Base-by-base conservation (phyloP, 805 yeast genomes). In the Barnettozyma pratensis region DNA sequence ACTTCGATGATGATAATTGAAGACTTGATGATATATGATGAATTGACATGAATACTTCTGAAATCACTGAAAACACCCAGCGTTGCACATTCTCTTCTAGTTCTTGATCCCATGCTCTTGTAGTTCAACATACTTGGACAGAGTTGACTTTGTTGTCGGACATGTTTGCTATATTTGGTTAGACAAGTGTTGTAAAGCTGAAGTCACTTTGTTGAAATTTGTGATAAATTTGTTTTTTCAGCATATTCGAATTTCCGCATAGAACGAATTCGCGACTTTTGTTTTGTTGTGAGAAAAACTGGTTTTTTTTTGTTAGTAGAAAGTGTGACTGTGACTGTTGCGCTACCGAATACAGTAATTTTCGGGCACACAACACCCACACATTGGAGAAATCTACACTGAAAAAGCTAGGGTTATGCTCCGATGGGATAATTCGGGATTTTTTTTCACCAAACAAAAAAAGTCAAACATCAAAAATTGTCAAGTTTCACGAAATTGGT, bases 71-170 rank as follows among this genome's bases (percentile, higher is more conserved):
- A 19, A 19, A 19, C 19, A 19, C 19, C 19, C 19, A 19, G 3
- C 19, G 2, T 19, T 19, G 19, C 19, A 19, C 19, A 19, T 19
- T 19, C 19, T 19, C 19, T 19, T 19, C 19, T 19, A 19, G 19
- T 19, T 19, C 19, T 19, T 19, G 19, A 19, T 31, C 3, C 11
- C 34, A 31, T 11, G 8, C 34, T 31, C 11, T 31, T 41, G 27
- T 6, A 29, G 9, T 27, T 7, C 39, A 31, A 83, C 90, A 79
- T 83, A 83, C 90, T 81, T 85, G 91, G 73, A 86, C 92, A 78
- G 91, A 84, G 81, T 86, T 89, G 74, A 76, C 62, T 55, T 59
- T 50, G 47, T 44, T 54, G 54, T 52, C 73, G 72, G 85, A 80
- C 85, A 80, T 81, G 70, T 58, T 72, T 71, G 68, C 65, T 63